phyloP scores from a whole-genome alignment of 73 alveolate species.

The Paramecium pentaurelia region DNA sequence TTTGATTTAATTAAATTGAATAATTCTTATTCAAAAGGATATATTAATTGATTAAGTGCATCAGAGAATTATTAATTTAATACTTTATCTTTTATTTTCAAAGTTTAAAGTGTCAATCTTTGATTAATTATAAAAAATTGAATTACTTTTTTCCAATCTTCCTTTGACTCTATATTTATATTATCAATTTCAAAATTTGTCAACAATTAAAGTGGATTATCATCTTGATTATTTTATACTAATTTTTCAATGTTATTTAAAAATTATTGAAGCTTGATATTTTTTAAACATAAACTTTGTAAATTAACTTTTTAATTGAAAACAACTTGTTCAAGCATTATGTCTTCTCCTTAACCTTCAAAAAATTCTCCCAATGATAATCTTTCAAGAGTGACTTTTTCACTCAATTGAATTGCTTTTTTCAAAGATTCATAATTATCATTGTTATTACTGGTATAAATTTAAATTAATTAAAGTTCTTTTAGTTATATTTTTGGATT shows the following conservation, averaged over 20 bases:
- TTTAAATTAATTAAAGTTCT: not conserved
- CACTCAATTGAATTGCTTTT: not conserved
- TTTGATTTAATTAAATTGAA: not conserved
- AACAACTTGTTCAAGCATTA: not conserved
- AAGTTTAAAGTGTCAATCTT: not conserved
- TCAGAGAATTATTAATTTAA: not conserved
- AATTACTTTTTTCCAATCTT: not conserved
- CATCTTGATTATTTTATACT: not conserved
- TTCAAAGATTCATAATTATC: not conserved
- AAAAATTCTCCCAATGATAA: not conserved
- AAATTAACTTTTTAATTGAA: not conserved
- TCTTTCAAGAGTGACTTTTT: not conserved
- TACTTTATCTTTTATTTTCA: not conserved
- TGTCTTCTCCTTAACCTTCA: not conserved
- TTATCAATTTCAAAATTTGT: not conserved
- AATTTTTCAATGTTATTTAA: not conserved
- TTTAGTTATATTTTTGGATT: not conserved
- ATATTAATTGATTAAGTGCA: not conserved
- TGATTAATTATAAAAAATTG: not conserved
- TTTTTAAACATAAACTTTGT: not conserved
- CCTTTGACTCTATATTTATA: not conserved
- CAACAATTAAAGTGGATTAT: not conserved
- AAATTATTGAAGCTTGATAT: not conserved
- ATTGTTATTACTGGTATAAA: not conserved
- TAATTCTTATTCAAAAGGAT: not conserved